A percentile compares a stretch with the other conserved stretches of the same genome.
Evolutionary conservation across 768 basidiomycete species (phyloP).

Genomic region (Tricholoma flavovirens): DNA sequence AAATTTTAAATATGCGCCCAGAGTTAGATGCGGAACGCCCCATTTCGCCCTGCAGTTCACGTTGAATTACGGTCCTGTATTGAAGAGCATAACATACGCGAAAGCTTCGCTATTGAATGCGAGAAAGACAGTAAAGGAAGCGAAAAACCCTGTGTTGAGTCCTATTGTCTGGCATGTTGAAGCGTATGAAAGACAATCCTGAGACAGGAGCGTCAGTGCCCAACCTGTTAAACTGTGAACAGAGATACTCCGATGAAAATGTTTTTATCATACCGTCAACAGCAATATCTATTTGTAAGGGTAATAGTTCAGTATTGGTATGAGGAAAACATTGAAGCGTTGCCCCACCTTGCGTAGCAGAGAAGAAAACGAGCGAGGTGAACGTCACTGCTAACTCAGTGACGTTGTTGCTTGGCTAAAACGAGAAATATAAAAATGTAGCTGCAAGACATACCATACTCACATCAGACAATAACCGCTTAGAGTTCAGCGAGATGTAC

Average conservation of each 20-base stretch:
- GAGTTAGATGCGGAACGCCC: constrained; percentile 66
- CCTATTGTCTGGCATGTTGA: constrained; percentile 98
- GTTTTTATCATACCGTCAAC: constrained; percentile 72
- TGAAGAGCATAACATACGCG: constrained; percentile 41
- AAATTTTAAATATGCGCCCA: constrained; percentile 80
- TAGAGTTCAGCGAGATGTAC: constrained; percentile 67
- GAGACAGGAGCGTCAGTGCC: constrained; percentile 82
- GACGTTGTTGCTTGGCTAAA: constrained; percentile 78
- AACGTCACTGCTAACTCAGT: constrained; percentile 76
- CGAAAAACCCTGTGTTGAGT: constrained; percentile 90
- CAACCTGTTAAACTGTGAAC: constrained; percentile 41
- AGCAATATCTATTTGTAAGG: constrained; percentile 71
- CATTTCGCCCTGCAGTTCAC: constrained; percentile 50
- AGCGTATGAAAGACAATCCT: constrained; percentile 92
- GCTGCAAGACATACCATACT: constrained; percentile 12
- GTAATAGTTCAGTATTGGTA: constrained; percentile 13
- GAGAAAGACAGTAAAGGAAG: constrained; percentile 95
- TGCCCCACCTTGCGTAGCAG: constrained; percentile 87
- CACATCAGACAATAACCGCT: constrained; percentile 76
- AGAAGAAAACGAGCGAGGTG: constrained; percentile 86
- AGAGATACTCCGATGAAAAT: not conserved
- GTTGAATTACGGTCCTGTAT: not conserved
- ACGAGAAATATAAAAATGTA: constrained; percentile 7
- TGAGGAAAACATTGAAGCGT: not conserved
- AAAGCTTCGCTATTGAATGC: constrained; percentile 95